Conservation (phyloP, 495 filamentous ascomycete genomes). For the Daldinia bambusicola region DNA sequence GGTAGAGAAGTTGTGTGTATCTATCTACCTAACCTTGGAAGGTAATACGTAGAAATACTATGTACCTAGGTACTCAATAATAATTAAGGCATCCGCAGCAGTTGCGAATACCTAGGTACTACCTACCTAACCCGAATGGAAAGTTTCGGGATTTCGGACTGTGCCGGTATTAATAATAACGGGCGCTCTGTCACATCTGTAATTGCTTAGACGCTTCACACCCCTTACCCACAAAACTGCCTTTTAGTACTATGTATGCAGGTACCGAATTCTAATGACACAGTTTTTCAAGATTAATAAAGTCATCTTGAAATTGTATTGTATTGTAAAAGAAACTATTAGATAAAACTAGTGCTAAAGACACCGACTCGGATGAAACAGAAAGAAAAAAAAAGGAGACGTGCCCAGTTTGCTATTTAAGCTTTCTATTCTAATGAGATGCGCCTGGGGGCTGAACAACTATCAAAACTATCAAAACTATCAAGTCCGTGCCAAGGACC, state of each 20-base stretch:
- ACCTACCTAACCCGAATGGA: slow-evolving; percentile 20
- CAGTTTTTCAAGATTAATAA: background rate
- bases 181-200: background rate
- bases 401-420: slow-evolving; percentile 6
- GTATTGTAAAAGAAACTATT: slow-evolving; percentile 1
- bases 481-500: slow-evolving; percentile 36
- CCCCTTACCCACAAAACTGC: slow-evolving; percentile 30
- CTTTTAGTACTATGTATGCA: slow-evolving; percentile 27
- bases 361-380: background rate
- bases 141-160: slow-evolving; percentile 28
- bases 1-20: too few relatives aligned
- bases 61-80: too few relatives aligned
- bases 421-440: slow-evolving; percentile 18
- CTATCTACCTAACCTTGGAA: too few relatives aligned
- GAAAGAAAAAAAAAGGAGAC: slow-evolving; percentile 1
- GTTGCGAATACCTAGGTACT: background rate
- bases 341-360: background rate
- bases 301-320: slow-evolving; percentile 14
- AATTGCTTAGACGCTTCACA: slow-evolving; percentile 1
- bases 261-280: slow-evolving; percentile 34
- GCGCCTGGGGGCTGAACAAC: slow-evolving; percentile 15
- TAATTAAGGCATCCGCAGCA: too few relatives aligned
- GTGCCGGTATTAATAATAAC: slow-evolving; percentile 15
- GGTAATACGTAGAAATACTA: too few relatives aligned
- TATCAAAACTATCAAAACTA: slow-evolving; percentile 27